Evolutionary conservation across 345 rosid species (phyloP).

Genomic region (Salix suchowensis): DNA sequence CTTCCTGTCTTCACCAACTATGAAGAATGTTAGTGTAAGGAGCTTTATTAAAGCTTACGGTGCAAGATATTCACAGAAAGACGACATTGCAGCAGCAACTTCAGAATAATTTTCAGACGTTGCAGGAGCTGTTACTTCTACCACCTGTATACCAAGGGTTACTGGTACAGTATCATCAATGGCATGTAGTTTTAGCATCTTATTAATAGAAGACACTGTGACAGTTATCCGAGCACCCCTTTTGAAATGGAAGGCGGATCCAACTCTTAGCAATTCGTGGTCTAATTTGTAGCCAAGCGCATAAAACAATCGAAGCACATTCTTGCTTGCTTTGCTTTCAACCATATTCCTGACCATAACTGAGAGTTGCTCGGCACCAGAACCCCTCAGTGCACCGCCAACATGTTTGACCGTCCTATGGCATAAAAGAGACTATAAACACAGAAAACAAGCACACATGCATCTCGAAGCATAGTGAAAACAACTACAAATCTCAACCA

Average conservation of each 20-base stretch:
- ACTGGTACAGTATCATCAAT: conserved; percentile 87
- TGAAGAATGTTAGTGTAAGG: background rate
- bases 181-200: conserved; percentile 79
- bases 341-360: conserved; percentile 77
- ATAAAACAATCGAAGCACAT: conserved; percentile 63
- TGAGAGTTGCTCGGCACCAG: conserved; percentile 88
- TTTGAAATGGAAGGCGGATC: conserved; percentile 82
- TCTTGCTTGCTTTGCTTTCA: conserved; percentile 98
- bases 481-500: background rate
- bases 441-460: background rate
- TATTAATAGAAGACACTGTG: conserved; percentile 75
- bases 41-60: conserved; percentile 50
- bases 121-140: conserved; percentile 94
- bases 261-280: conserved; percentile 84
- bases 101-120: conserved; percentile 78
- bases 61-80: conserved; percentile 94
- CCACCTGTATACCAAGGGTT: conserved; percentile 94
- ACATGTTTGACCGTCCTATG: conserved; percentile 85
- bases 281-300: conserved; percentile 90
- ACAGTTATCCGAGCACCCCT: conserved; percentile 69
- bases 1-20: background rate
- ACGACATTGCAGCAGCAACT: conserved; percentile 68
- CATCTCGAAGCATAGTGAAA: background rate
- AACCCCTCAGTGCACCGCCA: conserved; percentile 88
- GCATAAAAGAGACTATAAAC: background rate